Conservation (phyloP, 352 stramenopile species). For the Globisporangium radiosum region DNA sequence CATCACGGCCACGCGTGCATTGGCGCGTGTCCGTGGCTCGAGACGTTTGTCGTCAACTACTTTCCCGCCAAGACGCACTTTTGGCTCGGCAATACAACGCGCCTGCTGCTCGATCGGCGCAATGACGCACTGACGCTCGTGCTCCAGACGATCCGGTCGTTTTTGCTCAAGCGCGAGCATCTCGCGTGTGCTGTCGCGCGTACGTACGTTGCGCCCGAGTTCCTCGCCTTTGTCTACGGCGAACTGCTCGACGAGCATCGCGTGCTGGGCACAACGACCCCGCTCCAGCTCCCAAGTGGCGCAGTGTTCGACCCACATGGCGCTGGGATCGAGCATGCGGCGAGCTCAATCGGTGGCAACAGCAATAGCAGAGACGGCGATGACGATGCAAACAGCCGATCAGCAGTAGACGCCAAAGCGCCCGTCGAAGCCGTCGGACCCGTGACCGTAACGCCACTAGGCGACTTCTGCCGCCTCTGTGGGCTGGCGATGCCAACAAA, state of each 20-base stretch:
- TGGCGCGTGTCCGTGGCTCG: conserved; percentile 42
- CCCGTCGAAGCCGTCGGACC: too few species aligned
- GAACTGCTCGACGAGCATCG: conserved; percentile 19
- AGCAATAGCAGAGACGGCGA: background rate
- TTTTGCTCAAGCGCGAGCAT: conserved; percentile 33
- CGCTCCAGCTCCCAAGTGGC: background rate
- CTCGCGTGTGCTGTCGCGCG: conserved; percentile 28
- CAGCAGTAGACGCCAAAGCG: background rate
- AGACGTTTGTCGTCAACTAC: conserved; percentile 36
- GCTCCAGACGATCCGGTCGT: conserved; percentile 29
- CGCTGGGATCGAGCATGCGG: background rate
- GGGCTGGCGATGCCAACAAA: conserved; percentile 14
- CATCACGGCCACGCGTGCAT: conserved; percentile 51
- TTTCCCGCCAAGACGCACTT: conserved; percentile 28
- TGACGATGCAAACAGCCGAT: background rate
- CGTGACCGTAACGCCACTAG: background rate
- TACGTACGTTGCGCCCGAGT: conserved; percentile 18
- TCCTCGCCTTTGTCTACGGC: conserved; percentile 30
- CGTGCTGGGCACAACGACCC: background rate
- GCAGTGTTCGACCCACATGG: background rate
- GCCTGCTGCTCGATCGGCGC: conserved; percentile 21
- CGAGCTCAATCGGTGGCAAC: background rate
- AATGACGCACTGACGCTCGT: conserved; percentile 27
- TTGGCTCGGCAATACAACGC: conserved; percentile 7
- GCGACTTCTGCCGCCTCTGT: conserved; percentile 15